phyloP scores from a whole-genome alignment of 192 early-diverging fungal species.

The Chytriomyces sp. region DNA sequence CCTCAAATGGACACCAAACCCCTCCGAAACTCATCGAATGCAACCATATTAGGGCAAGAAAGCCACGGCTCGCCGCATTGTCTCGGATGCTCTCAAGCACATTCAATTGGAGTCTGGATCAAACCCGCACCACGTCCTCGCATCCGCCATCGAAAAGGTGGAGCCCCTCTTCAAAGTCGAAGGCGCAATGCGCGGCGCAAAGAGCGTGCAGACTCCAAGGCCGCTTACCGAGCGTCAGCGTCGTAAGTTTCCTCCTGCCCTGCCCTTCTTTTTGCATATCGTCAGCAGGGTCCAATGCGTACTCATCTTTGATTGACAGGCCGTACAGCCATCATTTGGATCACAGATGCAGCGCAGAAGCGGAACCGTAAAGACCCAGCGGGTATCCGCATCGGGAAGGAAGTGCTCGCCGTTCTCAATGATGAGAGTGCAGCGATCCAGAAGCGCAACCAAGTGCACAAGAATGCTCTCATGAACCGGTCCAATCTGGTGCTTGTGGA shows the following conservation, averaged over 20 bases:
- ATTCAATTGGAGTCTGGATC: slow-evolving; percentile 53
- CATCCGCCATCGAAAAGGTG: slow-evolving; percentile 71
- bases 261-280: not conserved
- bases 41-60: slow-evolving; percentile 79
- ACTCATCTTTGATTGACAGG: not conserved
- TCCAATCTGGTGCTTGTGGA: slow-evolving; percentile 49
- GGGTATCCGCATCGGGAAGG: slow-evolving; percentile 71
- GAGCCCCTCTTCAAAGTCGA: slow-evolving; percentile 77
- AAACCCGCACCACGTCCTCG: slow-evolving; percentile 69
- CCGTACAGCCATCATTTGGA: slow-evolving; percentile 81
- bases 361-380: slow-evolving; percentile 52
- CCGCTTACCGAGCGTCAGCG: slow-evolving; percentile 80
- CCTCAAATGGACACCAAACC: not conserved
- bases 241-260: slow-evolving; percentile 33
- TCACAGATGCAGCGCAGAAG: slow-evolving; percentile 71
- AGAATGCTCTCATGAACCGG: slow-evolving; percentile 79
- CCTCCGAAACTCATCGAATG: not conserved
- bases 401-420: slow-evolving; percentile 80
- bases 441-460: slow-evolving; percentile 79
- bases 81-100: slow-evolving; percentile 68
- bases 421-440: slow-evolving; percentile 68
- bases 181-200: slow-evolving; percentile 75
- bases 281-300: not conserved
- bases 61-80: slow-evolving; percentile 66
- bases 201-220: slow-evolving; percentile 75